Base-by-base conservation (phyloP, 176 grass and related monocot species). In the Echinochloa phyllopogon region DNA sequence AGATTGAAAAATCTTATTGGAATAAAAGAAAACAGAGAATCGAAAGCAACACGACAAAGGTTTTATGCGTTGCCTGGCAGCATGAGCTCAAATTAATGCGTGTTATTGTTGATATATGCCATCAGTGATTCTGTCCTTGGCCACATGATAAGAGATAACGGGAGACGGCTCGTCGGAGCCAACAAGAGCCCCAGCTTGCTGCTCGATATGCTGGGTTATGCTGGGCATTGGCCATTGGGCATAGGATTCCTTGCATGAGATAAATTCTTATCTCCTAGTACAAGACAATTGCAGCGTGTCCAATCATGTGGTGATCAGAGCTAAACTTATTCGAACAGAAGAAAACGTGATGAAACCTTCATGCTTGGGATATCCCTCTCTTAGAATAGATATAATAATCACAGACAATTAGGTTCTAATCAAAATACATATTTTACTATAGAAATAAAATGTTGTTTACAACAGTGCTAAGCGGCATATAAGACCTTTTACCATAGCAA, bases 1-100 rank as follows among this genome's bases (percentile, higher is more conserved):
- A 63, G 60, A 63, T 63, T 63, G 60, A 63, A 63, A 63, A 33
- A 63, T 63, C 60, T 63, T 63, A 14, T 33, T 7, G 60, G 60
- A 63, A 63, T 63, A 25, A 33, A 33, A 63, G 58, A 1, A 59
- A 59, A 59, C 8, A 59, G 57, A 10, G 57, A 59, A 59, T 24
- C n/a, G n/a, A 63, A 63, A 33, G 24, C 60, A 33, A 63, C 24
- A 5, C 25, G 13, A 63, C 27, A 63, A 63, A 36, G 60, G 11
- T 15, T 63, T 63, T 63, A 63, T 63, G 24, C 27, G 13, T 63
- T 33, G 27, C 11, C 4, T 27, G 24, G 12, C 14, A 63, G 27
- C 27, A 9, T 63, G 60, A 63, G 60, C 60, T 63, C 27, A 63
- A 33, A 33, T 33, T 33, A 63, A 63, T 63, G 12, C 5, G 13